A percentile compares a stretch with the other conserved stretches of the same genome.
These are phyloP conservation scores for Tephrocybe sp. DNA, from an alignment of 768 basidiomycete genomes.

Conservation along the genomic window DNA sequence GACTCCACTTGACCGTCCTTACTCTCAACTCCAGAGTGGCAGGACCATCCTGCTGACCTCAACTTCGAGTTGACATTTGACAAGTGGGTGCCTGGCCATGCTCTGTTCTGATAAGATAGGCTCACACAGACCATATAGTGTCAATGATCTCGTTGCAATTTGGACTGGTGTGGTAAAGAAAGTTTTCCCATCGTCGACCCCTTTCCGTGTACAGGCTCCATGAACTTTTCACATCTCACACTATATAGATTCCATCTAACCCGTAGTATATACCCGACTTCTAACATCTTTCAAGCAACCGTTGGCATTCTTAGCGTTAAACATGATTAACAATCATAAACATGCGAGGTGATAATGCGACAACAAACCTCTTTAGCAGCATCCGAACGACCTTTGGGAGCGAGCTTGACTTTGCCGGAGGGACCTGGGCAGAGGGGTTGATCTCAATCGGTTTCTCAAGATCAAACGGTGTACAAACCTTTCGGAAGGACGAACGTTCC, in stretches of 20 bases:
- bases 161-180: conserved; percentile 31
- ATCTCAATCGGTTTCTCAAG: conserved; percentile 3
- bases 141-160: conserved; percentile 53
- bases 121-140: conserved; percentile 27
- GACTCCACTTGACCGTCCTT: too few relatives aligned
- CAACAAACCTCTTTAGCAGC: conserved; percentile 48
- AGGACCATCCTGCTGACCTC: conserved; percentile 51
- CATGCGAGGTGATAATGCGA: background rate
- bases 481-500: conserved; percentile 50
- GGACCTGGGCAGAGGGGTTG: conserved; percentile 22
- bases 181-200: conserved; percentile 4
- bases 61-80: conserved; percentile 48
- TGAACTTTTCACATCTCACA: background rate
- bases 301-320: conserved; percentile 34
- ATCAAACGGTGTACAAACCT: conserved; percentile 28
- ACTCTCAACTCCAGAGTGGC: conserved; percentile 44
- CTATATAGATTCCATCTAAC: background rate
- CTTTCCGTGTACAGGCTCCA: conserved; percentile 9
- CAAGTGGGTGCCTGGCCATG: conserved; percentile 36
- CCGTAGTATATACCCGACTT: background rate
- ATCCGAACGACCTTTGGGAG: conserved; percentile 60
- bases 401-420: conserved; percentile 37
- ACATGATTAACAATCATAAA: conserved; percentile 7
- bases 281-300: background rate
- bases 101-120: background rate